phyloP scores from a whole-genome alignment of 805 yeast species.

The Pichia cabralensis region DNA sequence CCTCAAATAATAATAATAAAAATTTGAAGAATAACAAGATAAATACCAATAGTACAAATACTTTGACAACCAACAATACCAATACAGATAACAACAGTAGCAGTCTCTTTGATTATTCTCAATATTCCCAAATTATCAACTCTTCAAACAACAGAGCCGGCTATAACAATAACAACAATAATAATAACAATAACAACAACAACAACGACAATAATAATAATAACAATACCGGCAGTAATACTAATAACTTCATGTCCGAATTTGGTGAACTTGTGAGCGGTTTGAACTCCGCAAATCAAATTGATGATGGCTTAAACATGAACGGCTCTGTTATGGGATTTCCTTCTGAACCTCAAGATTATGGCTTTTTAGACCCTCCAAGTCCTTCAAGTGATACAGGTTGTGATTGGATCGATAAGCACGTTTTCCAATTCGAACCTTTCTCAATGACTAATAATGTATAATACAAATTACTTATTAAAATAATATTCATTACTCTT shows the following conservation, averaged over 20 bases:
- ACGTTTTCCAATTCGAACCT: constrained; percentile 30
- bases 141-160: too few species aligned
- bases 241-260: constrained; percentile 6
- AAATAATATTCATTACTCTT: too few species aligned
- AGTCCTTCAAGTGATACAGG: constrained; percentile 37
- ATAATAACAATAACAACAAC: too few species aligned
- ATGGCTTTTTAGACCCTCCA: constrained; percentile 12
- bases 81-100: too few species aligned
- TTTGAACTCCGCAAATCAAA: constrained; percentile 1
- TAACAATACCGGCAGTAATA: not conserved
- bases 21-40: too few species aligned
- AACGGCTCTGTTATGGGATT: not conserved
- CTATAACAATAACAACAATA: not conserved
- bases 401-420: constrained; percentile 49
- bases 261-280: constrained; percentile 6
- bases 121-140: too few species aligned
- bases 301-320: not conserved
- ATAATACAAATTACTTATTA: too few species aligned
- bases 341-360: constrained; percentile 6
- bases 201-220: not conserved
- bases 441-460: not conserved
- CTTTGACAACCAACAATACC: too few species aligned
- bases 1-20: too few species aligned
- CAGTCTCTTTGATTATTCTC: too few species aligned
- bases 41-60: too few species aligned